Evolutionary conservation across 164 flowering plant species (phyloP).

Genomic region (Nymphaea colorata): DNA sequence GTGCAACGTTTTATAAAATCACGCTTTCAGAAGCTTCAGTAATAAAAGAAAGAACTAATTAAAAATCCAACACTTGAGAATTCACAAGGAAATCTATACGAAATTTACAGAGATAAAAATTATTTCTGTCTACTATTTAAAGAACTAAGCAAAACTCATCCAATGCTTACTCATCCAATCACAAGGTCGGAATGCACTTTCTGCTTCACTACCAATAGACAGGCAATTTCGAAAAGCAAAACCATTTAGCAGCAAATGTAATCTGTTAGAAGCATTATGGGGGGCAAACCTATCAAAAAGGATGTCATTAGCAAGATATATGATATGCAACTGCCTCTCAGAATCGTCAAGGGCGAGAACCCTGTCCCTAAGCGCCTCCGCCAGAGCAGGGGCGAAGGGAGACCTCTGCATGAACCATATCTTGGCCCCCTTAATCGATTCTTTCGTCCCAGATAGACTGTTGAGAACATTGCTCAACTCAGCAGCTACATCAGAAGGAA

Average conservation of each 20-base stretch:
- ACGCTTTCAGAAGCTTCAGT: too few relatives aligned
- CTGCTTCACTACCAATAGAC: too few relatives aligned
- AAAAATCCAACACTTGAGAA: too few relatives aligned
- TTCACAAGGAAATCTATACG: too few relatives aligned
- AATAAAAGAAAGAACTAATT: too few relatives aligned
- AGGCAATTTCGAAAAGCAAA: not conserved
- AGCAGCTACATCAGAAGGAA: slow-evolving; percentile 80
- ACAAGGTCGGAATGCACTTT: too few relatives aligned
- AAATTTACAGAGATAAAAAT: too few relatives aligned
- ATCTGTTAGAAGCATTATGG: not conserved
- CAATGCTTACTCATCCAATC: too few relatives aligned
- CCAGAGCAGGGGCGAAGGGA: slow-evolving; percentile 82
- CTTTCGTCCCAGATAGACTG: slow-evolving; percentile 86
- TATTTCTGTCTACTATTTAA: too few relatives aligned
- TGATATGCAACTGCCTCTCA: slow-evolving; percentile 82
- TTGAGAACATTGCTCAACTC: slow-evolving; percentile 66
- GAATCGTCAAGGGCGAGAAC: slow-evolving; percentile 66
- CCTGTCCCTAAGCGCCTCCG: slow-evolving; percentile 83
- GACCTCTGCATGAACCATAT: slow-evolving; percentile 97
- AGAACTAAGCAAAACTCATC: too few relatives aligned
- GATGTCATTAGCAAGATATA: slow-evolving; percentile 93
- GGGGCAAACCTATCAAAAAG: slow-evolving; percentile 77
- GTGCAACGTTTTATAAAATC: too few relatives aligned
- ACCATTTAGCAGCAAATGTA: not conserved
- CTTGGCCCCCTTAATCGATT: slow-evolving; percentile 94